These are phyloP conservation scores for Lachancea kluyveri DNA, from an alignment of 805 yeast species.

Conservation along the genomic window DNA sequence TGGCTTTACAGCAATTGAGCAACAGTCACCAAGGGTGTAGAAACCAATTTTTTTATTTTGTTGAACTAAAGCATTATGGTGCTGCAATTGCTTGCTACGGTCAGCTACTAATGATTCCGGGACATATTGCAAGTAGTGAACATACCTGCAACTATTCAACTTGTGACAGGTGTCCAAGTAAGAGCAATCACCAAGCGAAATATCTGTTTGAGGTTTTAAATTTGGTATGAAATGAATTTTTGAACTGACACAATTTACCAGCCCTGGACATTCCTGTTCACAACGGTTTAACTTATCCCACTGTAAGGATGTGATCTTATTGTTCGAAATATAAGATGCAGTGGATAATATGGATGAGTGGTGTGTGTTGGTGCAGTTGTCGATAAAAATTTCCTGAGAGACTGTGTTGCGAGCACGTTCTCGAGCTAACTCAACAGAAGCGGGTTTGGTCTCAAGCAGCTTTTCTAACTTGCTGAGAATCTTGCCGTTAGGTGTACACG, in stretches of 20 bases:
- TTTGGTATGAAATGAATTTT: constrained; percentile 52
- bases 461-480: constrained; percentile 10
- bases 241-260: constrained; percentile 26
- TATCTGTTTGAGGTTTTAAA: constrained; percentile 58
- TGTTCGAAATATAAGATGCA: constrained; percentile 18
- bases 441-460: constrained; percentile 17
- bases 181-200: constrained; percentile 79
- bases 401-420: constrained; percentile 22
- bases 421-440: constrained; percentile 19
- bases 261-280: constrained; percentile 18
- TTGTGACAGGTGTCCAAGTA: constrained; percentile 92
- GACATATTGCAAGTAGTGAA: constrained; percentile 57
- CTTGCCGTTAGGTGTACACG: constrained; percentile 6
- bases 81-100: constrained; percentile 4
- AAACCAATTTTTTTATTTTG: constrained; percentile 23
- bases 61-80: constrained; percentile 14
- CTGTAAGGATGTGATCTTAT: constrained; percentile 24
- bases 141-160: constrained; percentile 68
- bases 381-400: constrained; percentile 16
- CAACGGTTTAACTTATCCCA: constrained; percentile 19
- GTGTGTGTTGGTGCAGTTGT: constrained; percentile 17
- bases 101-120: constrained; percentile 31
- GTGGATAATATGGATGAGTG: constrained; percentile 20
- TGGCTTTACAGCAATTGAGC: constrained; percentile 29
- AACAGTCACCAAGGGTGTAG: constrained; percentile 32